Evolutionary conservation across 495 filamentous ascomycete species (phyloP).

Genomic region (Aspergillus homomorphus): DNA sequence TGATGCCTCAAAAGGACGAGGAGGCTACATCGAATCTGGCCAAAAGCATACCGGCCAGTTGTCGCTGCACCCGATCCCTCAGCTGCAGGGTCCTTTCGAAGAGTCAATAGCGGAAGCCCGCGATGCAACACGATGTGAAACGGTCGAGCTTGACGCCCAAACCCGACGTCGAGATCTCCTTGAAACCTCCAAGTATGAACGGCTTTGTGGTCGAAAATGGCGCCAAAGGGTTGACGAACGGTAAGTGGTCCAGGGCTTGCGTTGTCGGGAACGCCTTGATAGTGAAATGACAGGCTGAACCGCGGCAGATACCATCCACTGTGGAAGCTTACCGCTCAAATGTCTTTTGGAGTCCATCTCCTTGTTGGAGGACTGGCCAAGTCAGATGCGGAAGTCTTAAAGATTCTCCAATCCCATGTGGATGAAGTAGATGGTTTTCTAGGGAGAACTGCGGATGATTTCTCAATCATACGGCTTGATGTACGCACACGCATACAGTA

Average conservation of each 20-base stretch:
- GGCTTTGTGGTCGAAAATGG: slow-evolving; percentile 70
- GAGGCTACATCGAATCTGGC: not conserved
- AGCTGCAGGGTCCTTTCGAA: slow-evolving; percentile 88
- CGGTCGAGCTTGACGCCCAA: slow-evolving; percentile 60
- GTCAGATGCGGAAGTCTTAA: slow-evolving; percentile 79
- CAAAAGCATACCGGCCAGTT: slow-evolving; percentile 22
- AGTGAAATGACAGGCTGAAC: slow-evolving; percentile 2
- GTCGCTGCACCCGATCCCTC: slow-evolving; percentile 73
- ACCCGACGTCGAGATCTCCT: slow-evolving; percentile 66
- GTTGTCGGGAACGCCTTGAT: not conserved
- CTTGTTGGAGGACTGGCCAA: slow-evolving; percentile 82
- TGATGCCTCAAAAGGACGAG: slow-evolving; percentile 5
- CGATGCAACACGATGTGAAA: slow-evolving; percentile 44
- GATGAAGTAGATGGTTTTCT: slow-evolving; percentile 91
- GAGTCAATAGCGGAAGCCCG: slow-evolving; percentile 79
- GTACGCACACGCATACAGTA: slow-evolving; percentile 70
- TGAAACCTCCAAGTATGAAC: slow-evolving; percentile 59
- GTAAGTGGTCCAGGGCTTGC: slow-evolving; percentile 19
- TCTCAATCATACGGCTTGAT: slow-evolving; percentile 74
- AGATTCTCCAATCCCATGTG: slow-evolving; percentile 87
- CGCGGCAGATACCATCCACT: slow-evolving; percentile 68
- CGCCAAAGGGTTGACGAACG: slow-evolving; percentile 61
- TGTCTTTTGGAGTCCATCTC: slow-evolving; percentile 89
- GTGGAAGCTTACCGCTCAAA: slow-evolving; percentile 86
- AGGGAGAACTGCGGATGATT: slow-evolving; percentile 79